A percentile compares a stretch with the other conserved stretches of the same genome.
phyloP scores from a whole-genome alignment of 192 early-diverging fungal genomes.

The Umbelopsis sp. region DNA sequence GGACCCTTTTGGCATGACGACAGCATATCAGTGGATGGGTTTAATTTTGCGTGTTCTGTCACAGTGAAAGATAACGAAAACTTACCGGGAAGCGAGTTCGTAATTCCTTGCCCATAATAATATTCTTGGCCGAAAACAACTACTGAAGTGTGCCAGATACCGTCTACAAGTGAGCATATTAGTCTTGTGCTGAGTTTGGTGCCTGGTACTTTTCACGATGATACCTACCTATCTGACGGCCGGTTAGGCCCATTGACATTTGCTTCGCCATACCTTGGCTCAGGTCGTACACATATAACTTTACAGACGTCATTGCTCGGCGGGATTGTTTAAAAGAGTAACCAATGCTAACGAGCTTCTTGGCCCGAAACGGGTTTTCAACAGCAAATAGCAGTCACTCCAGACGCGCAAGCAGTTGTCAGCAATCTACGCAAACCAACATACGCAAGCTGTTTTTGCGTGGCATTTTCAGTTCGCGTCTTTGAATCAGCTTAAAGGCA shows the following conservation, averaged over 20 bases:
- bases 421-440: not conserved
- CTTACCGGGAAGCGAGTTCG: conserved; percentile 41
- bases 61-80: no score
- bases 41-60: not conserved
- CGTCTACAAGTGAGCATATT: conserved; percentile 38
- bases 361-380: not conserved
- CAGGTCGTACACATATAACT: conserved; percentile 65
- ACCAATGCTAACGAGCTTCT: not conserved
- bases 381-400: not conserved
- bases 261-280: conserved; percentile 74
- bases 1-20: conserved; percentile 35
- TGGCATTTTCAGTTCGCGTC: not conserved
- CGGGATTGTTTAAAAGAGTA: not conserved
- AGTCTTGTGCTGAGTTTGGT: not conserved
- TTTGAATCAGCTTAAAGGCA: not conserved
- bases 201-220: not conserved
- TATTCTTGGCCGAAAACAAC: conserved; percentile 77
- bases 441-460: not conserved
- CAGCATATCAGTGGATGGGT: not conserved
- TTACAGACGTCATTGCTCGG: conserved; percentile 34
- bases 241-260: conserved; percentile 65
- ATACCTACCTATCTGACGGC: conserved; percentile 64
- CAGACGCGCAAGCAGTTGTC: not conserved
- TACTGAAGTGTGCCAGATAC: conserved; percentile 78
- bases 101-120: conserved; percentile 82